Conservation (phyloP, 2,329 filamentous ascomycete species). For the Metarhizium brunneum region DNA sequence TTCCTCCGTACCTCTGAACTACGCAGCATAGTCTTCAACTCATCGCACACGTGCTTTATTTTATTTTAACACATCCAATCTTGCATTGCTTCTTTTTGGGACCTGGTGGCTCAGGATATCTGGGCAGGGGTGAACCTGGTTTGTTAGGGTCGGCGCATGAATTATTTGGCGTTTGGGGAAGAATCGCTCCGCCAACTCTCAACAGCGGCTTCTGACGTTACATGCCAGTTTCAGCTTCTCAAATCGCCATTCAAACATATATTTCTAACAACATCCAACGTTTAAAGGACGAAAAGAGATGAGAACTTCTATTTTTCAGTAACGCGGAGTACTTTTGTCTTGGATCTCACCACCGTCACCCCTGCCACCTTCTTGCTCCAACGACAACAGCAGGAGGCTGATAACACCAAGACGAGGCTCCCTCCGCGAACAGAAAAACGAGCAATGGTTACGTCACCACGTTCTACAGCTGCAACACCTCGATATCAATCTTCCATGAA, state of each 20-base stretch:
- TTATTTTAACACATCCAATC: background rate
- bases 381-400: background rate
- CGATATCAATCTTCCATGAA: constrained; percentile 10
- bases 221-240: background rate
- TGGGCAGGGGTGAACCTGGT: background rate
- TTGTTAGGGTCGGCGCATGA: background rate
- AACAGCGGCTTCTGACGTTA: background rate
- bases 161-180: background rate
- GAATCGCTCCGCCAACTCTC: background rate
- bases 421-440: background rate
- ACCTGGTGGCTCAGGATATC: background rate
- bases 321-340: background rate
- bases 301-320: background rate
- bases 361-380: background rate
- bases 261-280: background rate
- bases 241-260: background rate
- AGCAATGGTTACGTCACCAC: constrained; percentile 1
- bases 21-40: background rate
- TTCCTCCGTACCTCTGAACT: background rate
- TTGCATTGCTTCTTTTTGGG: background rate
- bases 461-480: background rate
- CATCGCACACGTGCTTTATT: background rate
- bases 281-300: background rate
- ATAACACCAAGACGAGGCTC: background rate
- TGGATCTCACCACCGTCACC: background rate